Percentiles rank a stretch among this genome's conserved stretches.
These are phyloP conservation scores for Boletus sp. DNA, from an alignment of 768 basidiomycete species.

Conservation along the genomic window DNA sequence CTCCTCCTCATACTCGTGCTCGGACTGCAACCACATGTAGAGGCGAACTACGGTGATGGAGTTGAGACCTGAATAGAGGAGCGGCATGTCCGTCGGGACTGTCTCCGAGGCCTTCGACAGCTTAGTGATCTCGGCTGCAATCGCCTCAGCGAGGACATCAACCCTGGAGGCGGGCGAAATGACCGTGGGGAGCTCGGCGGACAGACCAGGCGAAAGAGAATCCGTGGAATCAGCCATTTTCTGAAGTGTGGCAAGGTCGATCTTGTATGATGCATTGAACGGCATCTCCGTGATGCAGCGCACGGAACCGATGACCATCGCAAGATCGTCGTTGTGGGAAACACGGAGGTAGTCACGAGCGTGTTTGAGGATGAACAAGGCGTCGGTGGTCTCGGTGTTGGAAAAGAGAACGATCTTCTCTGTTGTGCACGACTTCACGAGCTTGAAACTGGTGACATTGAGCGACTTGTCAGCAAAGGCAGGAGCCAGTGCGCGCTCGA, in stretches of 20 bases:
- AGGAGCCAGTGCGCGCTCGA: constrained; percentile 25
- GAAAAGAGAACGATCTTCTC: constrained; percentile 30
- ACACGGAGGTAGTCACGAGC: constrained; percentile 20
- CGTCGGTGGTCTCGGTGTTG: constrained; percentile 12
- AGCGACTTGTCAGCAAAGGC: constrained; percentile 21
- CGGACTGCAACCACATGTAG: constrained; percentile 34
- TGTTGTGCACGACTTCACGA: constrained; percentile 23
- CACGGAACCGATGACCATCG: constrained; percentile 24
- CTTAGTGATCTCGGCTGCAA: constrained; percentile 32
- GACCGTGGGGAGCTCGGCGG: constrained; percentile 6
- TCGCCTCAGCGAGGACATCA: constrained; percentile 29
- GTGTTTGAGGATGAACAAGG: constrained; percentile 21
- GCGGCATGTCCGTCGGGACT: constrained; percentile 29
- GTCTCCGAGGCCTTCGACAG: constrained; percentile 28
- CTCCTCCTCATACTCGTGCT: constrained; percentile 29
- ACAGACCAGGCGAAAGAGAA: constrained; percentile 14
- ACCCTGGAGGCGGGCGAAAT: constrained; percentile 9
- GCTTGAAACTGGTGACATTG: constrained; percentile 23
- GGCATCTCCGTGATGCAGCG: constrained; percentile 27
- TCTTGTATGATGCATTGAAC: constrained; percentile 32
- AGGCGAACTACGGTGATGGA: constrained; percentile 30
- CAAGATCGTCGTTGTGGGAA: constrained; percentile 17
- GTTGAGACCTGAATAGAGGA: constrained; percentile 33
- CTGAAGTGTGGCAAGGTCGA: constrained; percentile 28
- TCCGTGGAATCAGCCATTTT: constrained; percentile 18